Evolutionary conservation across 2,329 filamentous ascomycete genomes (phyloP).

Genomic region (Aspergillus sclerotialis): DNA sequence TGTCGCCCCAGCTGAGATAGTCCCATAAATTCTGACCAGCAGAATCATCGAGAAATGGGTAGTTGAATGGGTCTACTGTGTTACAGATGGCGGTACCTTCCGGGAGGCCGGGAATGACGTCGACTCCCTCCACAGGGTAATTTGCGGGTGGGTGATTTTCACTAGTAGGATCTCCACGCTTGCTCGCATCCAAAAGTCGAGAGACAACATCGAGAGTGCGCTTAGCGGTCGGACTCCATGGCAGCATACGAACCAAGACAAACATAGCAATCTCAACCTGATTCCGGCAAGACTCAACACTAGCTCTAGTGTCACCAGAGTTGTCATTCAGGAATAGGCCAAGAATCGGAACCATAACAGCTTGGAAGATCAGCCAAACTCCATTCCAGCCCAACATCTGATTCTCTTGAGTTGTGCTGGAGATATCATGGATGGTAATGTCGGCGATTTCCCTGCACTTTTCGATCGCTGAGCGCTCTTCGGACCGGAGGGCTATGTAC

Average conservation of each 20-base stretch:
- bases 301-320: conserved; percentile 55
- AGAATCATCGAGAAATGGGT: conserved; percentile 21
- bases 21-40: conserved; percentile 29
- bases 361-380: conserved; percentile 75
- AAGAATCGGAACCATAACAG: conserved; percentile 70
- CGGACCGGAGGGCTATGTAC: conserved; percentile 45
- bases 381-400: conserved; percentile 76
- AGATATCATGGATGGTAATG: conserved; percentile 66
- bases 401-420: conserved; percentile 62
- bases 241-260: conserved; percentile 47
- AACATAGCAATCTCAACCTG: conserved; percentile 46
- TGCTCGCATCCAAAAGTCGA: conserved; percentile 55
- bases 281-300: conserved; percentile 44
- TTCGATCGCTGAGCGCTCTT: conserved; percentile 62
- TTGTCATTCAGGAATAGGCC: conserved; percentile 52
- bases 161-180: conserved; percentile 17
- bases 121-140: neutral
- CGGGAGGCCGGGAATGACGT: conserved; percentile 4
- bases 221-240: conserved; percentile 58
- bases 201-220: conserved; percentile 58
- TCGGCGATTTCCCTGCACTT: conserved; percentile 64
- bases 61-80: conserved; percentile 15
- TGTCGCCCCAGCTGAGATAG: conserved; percentile 33
- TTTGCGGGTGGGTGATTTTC: neutral
- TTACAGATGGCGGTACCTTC: conserved; percentile 12